Evolutionary conservation across 306 rosid species (phyloP), one percentile per base, ranked within the genome.

Genomic region (Cyclanthera cordifolia): DNA sequence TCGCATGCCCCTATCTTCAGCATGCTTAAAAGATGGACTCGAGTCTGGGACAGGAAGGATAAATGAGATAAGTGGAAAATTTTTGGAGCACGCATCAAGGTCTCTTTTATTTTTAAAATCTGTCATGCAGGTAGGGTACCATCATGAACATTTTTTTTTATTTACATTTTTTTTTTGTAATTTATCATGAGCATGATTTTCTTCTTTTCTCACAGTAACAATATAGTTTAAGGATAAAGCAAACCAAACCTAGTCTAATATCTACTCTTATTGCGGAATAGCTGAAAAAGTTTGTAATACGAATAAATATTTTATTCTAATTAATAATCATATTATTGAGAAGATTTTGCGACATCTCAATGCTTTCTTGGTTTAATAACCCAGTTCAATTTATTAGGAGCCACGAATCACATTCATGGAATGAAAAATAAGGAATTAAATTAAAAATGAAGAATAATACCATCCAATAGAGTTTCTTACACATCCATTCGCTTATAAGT

Each of bases 1-100:
- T 69, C 98, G 98, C 27, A 92, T 92, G 96, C 98, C 98, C 58
- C 59, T 92, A 53, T 89, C 96, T 19, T 66, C 85, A 60, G 89
- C 83, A 53, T 81, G 81, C 74, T 75, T 80, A 79, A 84, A 81
- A 75, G 84, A 74, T 84, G 96, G 79, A 77, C 74, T 84, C 39
- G 85, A 84, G 78, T 56, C 77, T 74, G 96, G 83, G 66, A 72
- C 84, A 57, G 77, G 71, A 72, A 83, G 79, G 76, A 73, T 89
- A 81, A 82, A 69, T 80, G 85, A 87, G 73, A 81, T 92, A 69
- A 84, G 66, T 74, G 90, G 86, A 61, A 74, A 71, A 78, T 89
- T 92, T 72, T 75, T 79, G 79, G 88, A 84, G 80, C 89, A 87
- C 48, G 88, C 92, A 67, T 89, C 96, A 78, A 84, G 93, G 82